These are phyloP conservation scores for Vitis hybrid DNA, from an alignment of 177 flowering plant species.

Conservation along the genomic window DNA sequence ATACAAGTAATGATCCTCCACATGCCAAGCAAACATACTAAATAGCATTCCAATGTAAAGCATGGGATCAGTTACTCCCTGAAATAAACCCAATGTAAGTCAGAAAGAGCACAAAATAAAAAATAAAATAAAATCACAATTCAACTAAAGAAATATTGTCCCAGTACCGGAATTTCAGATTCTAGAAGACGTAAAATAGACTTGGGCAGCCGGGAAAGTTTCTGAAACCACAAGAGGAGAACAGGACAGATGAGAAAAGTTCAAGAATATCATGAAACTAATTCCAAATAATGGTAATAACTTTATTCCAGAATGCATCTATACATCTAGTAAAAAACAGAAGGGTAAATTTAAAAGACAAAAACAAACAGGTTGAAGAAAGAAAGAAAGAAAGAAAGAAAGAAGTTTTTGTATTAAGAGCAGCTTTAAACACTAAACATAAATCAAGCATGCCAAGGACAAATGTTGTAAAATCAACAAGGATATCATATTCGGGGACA, in stretches of 20 bases:
- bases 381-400: no score
- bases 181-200: constrained; percentile 80
- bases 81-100: constrained; percentile 22
- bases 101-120: not conserved
- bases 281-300: no score
- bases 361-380: no score
- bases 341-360: no score
- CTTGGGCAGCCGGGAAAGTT: constrained; percentile 67
- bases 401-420: no score
- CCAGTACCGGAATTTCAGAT: constrained; percentile 75
- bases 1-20: constrained; percentile 95
- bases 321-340: no score
- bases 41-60: constrained; percentile 98
- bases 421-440: no score
- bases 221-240: constrained; percentile 49
- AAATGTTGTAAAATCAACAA: no score
- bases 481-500: no score
- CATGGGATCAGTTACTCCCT: constrained; percentile 99
- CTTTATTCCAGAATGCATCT: no score
- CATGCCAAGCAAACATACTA: constrained; percentile 99
- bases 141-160: not conserved
- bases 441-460: no score
- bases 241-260: not conserved
- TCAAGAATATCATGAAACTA: no score
- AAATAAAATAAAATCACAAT: not conserved